A percentile compares a stretch with the other conserved stretches of the same genome.
Conservation (phyloP, 768 basidiomycete species). For the Strobilomyces echinocephalus region DNA sequence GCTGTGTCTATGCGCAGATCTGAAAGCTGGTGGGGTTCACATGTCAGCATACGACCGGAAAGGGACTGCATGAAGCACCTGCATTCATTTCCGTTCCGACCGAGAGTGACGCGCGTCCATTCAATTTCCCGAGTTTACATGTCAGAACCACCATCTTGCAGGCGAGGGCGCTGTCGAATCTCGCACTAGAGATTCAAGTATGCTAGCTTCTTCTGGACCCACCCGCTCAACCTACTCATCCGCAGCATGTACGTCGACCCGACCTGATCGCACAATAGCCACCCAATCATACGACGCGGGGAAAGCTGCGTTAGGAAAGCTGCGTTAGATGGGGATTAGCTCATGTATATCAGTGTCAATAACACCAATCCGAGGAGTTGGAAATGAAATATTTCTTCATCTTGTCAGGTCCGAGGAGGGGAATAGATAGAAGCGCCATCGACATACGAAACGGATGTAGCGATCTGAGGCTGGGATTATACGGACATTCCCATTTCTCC, state of each 20-base stretch:
- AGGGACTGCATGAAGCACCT: neutral
- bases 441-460: neutral
- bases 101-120: neutral
- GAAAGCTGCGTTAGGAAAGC: no score
- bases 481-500: no score
- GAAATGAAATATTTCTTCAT: neutral
- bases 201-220: neutral
- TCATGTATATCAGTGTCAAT: neutral
- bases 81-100: slow-evolving; percentile 13
- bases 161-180: neutral
- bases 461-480: neutral
- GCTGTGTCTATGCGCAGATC: neutral
- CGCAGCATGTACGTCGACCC: neutral
- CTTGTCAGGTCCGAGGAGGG: neutral
- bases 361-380: neutral
- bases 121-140: neutral
- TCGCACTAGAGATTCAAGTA: neutral
- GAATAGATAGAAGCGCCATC: neutral
- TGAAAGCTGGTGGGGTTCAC: neutral
- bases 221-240: neutral
- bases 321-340: neutral
- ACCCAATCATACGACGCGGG: neutral
- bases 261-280: neutral
- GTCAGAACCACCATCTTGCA: neutral
- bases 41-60: neutral